These are phyloP conservation scores for Brasenia schreberi DNA, from an alignment of 164 flowering plant species.

Conservation along the genomic window DNA sequence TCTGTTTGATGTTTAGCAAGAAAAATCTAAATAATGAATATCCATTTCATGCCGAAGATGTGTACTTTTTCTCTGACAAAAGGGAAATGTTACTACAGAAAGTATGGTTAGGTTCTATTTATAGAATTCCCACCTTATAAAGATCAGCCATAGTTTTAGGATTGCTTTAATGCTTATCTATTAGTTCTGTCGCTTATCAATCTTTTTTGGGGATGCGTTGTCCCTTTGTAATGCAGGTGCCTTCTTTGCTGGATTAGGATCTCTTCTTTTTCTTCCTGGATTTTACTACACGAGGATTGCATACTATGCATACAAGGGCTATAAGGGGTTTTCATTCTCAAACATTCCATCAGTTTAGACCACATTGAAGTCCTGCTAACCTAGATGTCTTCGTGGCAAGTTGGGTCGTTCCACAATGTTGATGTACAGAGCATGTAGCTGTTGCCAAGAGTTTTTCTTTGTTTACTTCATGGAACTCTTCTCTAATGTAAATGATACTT, in stretches of 20 bases:
- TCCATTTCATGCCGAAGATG: no score
- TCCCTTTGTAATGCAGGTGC: conserved; percentile 28
- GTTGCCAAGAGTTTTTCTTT: background rate
- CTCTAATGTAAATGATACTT: background rate
- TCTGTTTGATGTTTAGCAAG: no score
- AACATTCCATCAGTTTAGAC: conserved; percentile 73
- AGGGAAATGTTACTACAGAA: no score
- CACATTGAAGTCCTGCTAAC: background rate
- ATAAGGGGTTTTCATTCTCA: conserved; percentile 86
- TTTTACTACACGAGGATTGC: conserved; percentile 90
- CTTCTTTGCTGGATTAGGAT: conserved; percentile 71
- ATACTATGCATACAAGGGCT: conserved; percentile 90
- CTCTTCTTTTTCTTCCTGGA: conserved; percentile 72
- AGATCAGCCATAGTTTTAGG: no score
- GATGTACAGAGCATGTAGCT: background rate
- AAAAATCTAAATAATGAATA: no score
- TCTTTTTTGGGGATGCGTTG: no score
- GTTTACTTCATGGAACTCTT: background rate
- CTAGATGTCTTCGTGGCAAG: background rate
- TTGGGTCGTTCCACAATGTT: background rate
- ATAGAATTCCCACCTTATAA: no score
- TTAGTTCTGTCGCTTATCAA: no score
- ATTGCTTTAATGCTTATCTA: no score
- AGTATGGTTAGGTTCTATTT: no score
- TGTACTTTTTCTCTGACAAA: no score